Base-by-base conservation (phyloP, 208 protist genomes). In the Blastocrithidia nonstop region DNA sequence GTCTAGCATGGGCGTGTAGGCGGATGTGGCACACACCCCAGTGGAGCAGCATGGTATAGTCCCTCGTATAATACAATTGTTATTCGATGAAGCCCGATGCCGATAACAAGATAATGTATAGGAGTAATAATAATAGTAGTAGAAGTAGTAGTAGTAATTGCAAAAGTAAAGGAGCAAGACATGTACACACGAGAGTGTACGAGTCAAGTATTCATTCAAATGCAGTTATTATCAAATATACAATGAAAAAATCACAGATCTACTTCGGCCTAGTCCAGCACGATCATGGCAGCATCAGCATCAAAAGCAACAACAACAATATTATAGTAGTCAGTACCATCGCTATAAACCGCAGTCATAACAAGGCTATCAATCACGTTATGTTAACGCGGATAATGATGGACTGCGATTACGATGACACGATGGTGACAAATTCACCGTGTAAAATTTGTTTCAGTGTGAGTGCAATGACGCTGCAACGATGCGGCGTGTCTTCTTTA, bases 171-270 rank as follows among this genome's bases (percentile, higher is more conserved):
- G 15, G 31, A 26, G 8, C 28, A 22, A 19, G 19, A 19, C 7
- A 28, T 0, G 21, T 36, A 2, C 22, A 45, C 8, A n/a, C n/a
- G n/a, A n/a, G n/a, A n/a, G n/a, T n/a, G n/a, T n/a, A n/a, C n/a
- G n/a, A n/a, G 54, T 77, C 2, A 48, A 60, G 45, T 85, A 76
- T 58, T 38, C 57, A n/a, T 73, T 93, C 26, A 65, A 63, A 3
- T 93, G 85, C 53, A 88, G 78, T 59, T 92, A 72, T 49, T 80
- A 86, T 7, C 81, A 95, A 35, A 79, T 95, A 50, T 95, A 95
- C 67, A 93, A 95, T 33, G 88, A 95, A 41, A 62, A 65, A 21
- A 69, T 95, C 7, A 71, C 70, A 0, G 88, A 95, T 43, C 50
- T 95, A 1, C 66, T 93, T 19, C 72, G 78, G 33, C 28, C 45